phyloP scores from a whole-genome alignment of 2,329 filamentous ascomycete genomes.

The Zymoseptoria pseudotritici region DNA sequence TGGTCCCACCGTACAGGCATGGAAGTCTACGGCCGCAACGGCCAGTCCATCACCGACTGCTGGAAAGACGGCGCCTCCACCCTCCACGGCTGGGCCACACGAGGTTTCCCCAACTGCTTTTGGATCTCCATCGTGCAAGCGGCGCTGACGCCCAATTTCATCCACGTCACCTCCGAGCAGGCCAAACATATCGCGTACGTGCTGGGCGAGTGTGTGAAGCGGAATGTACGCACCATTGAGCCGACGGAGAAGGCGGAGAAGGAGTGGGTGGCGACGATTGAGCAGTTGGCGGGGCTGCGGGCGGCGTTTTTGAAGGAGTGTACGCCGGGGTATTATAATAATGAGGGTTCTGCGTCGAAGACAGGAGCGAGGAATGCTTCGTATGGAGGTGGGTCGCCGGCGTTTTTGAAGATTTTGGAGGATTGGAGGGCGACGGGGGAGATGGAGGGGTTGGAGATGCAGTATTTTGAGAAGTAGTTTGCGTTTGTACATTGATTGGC shows the following conservation, averaged over 20 bases:
- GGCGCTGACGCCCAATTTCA: conserved; percentile 34
- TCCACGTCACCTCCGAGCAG: conserved; percentile 31
- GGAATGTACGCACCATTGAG: conserved; percentile 33
- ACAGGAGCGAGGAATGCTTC: conserved; percentile 10
- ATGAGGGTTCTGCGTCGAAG: conserved; percentile 31
- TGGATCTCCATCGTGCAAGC: conserved; percentile 39
- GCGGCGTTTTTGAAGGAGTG: conserved; percentile 38
- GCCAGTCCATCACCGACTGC: conserved; percentile 40
- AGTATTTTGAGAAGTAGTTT: conserved; percentile 2
- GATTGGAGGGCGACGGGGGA: conserved; percentile 14
- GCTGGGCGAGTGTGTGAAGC: conserved; percentile 30
- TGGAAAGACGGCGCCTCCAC: conserved; percentile 40
- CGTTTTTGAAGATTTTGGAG: conserved; percentile 16
- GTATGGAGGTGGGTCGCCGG: conserved; percentile 15
- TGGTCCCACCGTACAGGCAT: conserved; percentile 23
- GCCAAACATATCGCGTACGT: conserved; percentile 41
- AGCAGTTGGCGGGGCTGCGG: conserved; percentile 35
- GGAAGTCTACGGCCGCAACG: conserved; percentile 35
- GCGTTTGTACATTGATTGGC: too few species aligned
- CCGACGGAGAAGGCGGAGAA: conserved; percentile 41
- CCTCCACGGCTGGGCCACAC: conserved; percentile 44
- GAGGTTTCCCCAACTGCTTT: conserved; percentile 51
- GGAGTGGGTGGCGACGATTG: conserved; percentile 38
- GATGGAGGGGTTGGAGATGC: conserved; percentile 15
- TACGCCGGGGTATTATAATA: conserved; percentile 48